Conservation (phyloP, 2,329 filamentous ascomycete species). For the Aspergillus sp. region DNA sequence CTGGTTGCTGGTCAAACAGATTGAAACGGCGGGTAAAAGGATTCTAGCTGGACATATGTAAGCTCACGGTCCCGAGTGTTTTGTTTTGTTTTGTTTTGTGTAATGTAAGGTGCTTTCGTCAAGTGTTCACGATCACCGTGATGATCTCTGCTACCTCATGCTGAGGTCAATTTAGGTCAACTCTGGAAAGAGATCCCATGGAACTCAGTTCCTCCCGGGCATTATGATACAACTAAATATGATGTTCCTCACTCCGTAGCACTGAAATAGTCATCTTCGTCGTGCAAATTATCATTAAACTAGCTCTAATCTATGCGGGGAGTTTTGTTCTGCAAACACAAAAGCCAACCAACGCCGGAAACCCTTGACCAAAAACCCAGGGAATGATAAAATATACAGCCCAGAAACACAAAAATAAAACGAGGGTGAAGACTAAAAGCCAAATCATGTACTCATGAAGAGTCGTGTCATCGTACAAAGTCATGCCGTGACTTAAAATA, state of each 20-base stretch:
- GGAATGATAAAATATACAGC: no score
- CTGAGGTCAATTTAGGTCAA: constrained; percentile 1
- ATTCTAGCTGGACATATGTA: no score
- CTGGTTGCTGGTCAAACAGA: background rate
- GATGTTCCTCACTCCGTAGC: background rate
- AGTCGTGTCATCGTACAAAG: background rate
- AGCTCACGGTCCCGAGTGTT: no score
- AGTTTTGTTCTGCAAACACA: background rate
- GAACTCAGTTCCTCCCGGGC: background rate
- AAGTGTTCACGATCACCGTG: no score
- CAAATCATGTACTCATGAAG: background rate
- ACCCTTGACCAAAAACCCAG: background rate
- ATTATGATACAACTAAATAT: background rate
- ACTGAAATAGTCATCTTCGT: no score
- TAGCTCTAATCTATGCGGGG: background rate
- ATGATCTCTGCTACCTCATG: background rate
- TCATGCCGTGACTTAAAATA: constrained; percentile 11
- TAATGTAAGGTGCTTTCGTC: no score
- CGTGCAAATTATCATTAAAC: background rate
- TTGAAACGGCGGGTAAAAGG: no score
- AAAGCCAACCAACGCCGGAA: background rate
- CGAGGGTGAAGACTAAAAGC: background rate
- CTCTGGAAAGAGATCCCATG: background rate
- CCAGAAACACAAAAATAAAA: background rate
- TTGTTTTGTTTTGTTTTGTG: no score